Percentiles rank a stretch among this genome's conserved stretches.
phyloP scores from a whole-genome alignment of 2,329 filamentous ascomycete genomes.

The Aaosphaeria pasadenensis region DNA sequence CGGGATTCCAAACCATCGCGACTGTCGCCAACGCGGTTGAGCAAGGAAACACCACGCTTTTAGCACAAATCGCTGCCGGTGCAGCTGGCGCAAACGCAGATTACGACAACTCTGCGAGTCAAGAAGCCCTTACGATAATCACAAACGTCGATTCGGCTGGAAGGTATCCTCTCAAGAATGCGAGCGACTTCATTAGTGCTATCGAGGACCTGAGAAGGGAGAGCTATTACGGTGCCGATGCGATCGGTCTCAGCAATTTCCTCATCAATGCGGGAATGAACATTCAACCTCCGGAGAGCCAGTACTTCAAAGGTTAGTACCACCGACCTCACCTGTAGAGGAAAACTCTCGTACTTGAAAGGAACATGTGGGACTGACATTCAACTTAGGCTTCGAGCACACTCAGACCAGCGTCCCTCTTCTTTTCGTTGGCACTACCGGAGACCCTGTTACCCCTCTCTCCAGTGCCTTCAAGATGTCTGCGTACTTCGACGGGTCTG shows the following conservation, averaged over 20 bases:
- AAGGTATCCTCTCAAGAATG: background rate
- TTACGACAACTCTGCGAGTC: background rate
- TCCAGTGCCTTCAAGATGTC: constrained; percentile 18
- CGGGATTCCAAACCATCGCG: background rate
- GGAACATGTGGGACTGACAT: too few relatives aligned
- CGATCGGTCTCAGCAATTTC: background rate
- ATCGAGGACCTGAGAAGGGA: background rate
- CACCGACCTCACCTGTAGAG: background rate
- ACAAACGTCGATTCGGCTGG: constrained; percentile 2
- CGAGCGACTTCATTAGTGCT: background rate
- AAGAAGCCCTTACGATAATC: constrained; percentile 2
- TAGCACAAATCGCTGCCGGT: background rate
- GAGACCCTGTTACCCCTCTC: constrained; percentile 53
- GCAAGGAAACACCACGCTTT: background rate
- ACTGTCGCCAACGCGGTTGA: background rate
- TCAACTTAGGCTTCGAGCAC: background rate
- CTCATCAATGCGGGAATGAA: background rate
- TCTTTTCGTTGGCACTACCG: constrained; percentile 52
- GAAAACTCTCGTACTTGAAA: background rate
- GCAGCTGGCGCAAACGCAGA: background rate
- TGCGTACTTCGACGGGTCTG: constrained; percentile 37
- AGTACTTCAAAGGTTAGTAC: constrained; percentile 1
- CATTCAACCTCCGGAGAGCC: constrained; percentile 1
- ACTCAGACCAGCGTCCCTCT: constrained; percentile 47
- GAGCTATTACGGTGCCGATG: constrained; percentile 1